Base-by-base conservation (phyloP, 306 rosid species). In the Mucuna pruriens region DNA sequence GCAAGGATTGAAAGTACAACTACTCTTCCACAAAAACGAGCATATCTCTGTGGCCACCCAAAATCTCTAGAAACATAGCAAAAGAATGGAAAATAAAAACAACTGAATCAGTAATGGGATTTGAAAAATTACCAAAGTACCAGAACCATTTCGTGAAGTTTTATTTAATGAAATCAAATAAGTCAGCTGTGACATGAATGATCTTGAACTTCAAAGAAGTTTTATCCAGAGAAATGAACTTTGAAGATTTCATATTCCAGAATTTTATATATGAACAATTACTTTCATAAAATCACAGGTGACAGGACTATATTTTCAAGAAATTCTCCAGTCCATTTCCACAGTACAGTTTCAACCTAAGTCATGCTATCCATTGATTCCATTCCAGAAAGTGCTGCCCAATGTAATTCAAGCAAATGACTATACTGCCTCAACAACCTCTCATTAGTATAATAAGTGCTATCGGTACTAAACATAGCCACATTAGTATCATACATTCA, bases 11-110 rank as follows among this genome's bases (percentile, higher is more conserved):
- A 90, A 68, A 93, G 90, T 57, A 90, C 90, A 80, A 87, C 92
- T 63, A 91, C 65, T 84, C 98, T 90, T 74, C 98, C 97, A 75
- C 91, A 89, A 82, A 93, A 91, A 67, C 93, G 92, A 85, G 93
- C 92, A 85, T 89, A 80, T 66, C 94, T 90, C 77, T 91, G 98
- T 80, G 90, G 93, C 97, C 92, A 76, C 55, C 98, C 98, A 78
- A 90, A 86, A 87, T 93, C 97, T 90, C 98, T 93, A 83, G 74
- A 71, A 76, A 70, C 22, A 78, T 19, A 74, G 51, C 39, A 49
- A 86, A 25, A 51, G 51, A 39, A 20, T 22, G 71, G 22, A 22
- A 71, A 77, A 64, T 77, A 46, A 39, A 51, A 82, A n/a, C 38
- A 49, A 60, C 19, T 20, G 29, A 69, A 70, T 70, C 22, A 51